Evolutionary conservation across 805 yeast genomes (phyloP), one percentile per base, ranked within the genome.

Genomic region (Alloascoidea hylecoeti): DNA sequence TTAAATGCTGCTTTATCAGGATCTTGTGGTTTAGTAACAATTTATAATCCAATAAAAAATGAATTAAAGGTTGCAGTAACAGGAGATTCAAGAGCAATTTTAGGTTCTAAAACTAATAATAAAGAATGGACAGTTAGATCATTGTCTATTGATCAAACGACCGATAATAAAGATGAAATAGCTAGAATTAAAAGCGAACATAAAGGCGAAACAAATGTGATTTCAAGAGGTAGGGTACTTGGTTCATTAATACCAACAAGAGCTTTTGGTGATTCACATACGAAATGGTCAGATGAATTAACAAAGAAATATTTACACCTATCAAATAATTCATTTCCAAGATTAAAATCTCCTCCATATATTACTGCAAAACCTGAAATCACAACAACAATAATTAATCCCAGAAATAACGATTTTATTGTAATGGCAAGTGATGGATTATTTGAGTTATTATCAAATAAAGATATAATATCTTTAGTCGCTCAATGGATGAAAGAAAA

Each of bases 261-360:
- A 55, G 92, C 94, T 0, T 82, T 82, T 61, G 94, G 94, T 33
- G 94, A 82, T 56, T 82, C 85, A 44, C 71, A 89, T 44, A 82
- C 80, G 52, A 82, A 82, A 52, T 63, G 84, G 56, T 72, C 78
- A 34, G 60, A 56, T 32, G 68, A 73, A 14, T 68, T 80, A 41
- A 23, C 30, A 9, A 23, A 23, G n/a, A 23, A 23, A n/a, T n/a
- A n/a, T n/a, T n/a, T n/a, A n/a, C n/a, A n/a, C 42, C 80, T 81
- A 50, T 84, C 86, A 23, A 70, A 82, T 55, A 61, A 64, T 43
- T 60, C 60, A 36, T 92, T 92, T 16, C 70, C 71, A 38, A 72
- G 75, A 49, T 66, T 78, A 41, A 61, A 72, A 41, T 77, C 88
- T 3, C 94, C 94, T 2, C 94, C 94, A 0, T 82, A 82, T 52